Base-by-base conservation (phyloP, 2,329 filamentous ascomycete genomes). In the Aspergillus clavatus region DNA sequence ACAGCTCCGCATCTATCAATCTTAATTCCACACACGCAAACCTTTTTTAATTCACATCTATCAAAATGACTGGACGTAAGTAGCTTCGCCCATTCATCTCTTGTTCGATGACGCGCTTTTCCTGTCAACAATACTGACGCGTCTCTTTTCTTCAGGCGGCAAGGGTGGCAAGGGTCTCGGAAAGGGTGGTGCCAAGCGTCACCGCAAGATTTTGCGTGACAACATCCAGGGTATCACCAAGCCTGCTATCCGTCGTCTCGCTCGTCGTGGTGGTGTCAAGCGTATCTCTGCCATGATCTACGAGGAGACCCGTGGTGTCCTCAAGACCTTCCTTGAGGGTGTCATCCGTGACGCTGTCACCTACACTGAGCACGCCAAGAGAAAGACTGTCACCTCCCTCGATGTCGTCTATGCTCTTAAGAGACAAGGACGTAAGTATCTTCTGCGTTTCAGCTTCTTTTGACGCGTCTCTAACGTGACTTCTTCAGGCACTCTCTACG, bases 171-270 rank as follows among this genome's bases (percentile, higher is more conserved):
- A 95, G 84, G 90, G 89, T 72, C 89, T 95, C 76, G 90, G 90
- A 73, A 95, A 95, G 84, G 90, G 90, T 60, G 90, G 90, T 74
- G 91, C 91, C 76, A 97, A 96, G 87, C 90, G 90, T 77, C 90
- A 96, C 79, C 85, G 91, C 69, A 96, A 96, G 87, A 96, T 96
- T 80, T 82, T 96, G 74, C 89, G 90, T 77, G 90, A 95, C 86
- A 96, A 95, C 87, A 96, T 96, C 71, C 90, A 96, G 80, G 90
- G 90, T 78, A 96, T 96, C 71, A 96, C 90, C 69, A 96, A 96
- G 87, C 90, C 90, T 65, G 90, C 90, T 66, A 96, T 96, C 76
- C 86, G 90, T 68, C 90, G 90, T 94, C 89, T 96, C 72, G 90
- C 90, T 58, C 90, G 90, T 78, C 89, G 90, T 93, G 90, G 90